Evolutionary conservation across 2,329 filamentous ascomycete genomes (phyloP).

Genomic region (Cytospora paraplurivora): DNA sequence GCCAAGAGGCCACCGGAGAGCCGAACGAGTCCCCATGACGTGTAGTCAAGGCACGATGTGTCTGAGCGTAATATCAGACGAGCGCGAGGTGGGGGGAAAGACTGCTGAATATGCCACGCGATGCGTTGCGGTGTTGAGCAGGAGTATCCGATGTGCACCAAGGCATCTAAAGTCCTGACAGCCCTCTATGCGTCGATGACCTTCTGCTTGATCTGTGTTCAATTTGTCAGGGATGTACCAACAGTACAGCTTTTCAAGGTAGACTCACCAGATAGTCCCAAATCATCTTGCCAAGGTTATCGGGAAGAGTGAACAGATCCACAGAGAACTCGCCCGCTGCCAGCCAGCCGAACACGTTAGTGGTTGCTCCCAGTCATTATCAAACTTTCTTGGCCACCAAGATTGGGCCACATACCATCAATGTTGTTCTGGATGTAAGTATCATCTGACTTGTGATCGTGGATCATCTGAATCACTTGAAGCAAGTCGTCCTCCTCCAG

Average conservation of each 20-base stretch:
- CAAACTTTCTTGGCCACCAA: constrained; percentile 13
- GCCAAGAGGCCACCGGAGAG: not conserved
- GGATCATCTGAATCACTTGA: constrained; percentile 95
- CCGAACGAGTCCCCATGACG: not conserved
- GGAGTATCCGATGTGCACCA: not conserved
- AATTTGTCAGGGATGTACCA: not conserved
- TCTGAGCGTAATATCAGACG: not conserved
- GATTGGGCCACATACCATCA: constrained; percentile 67
- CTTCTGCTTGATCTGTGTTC: constrained; percentile 23
- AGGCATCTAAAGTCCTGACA: not conserved
- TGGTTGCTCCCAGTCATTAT: not conserved
- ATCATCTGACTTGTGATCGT: constrained; percentile 91
- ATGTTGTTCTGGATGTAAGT: constrained; percentile 98
- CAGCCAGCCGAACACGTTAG: constrained; percentile 26
- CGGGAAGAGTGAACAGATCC: constrained; percentile 95
- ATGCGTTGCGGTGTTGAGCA: not conserved
- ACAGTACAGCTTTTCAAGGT: no score
- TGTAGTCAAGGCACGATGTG: not conserved
- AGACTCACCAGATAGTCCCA: constrained; percentile 76
- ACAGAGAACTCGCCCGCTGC: constrained; percentile 95
- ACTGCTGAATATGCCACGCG: constrained; percentile 1
- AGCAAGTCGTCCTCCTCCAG: constrained; percentile 91
- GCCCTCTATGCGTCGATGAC: constrained; percentile 21
- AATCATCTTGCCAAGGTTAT: constrained; percentile 84
- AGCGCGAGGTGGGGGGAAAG: not conserved